A percentile compares a stretch with the other conserved stretches of the same genome.
Conservation (phyloP, 2,329 filamentous ascomycete species). For the Bisporella sp. region DNA sequence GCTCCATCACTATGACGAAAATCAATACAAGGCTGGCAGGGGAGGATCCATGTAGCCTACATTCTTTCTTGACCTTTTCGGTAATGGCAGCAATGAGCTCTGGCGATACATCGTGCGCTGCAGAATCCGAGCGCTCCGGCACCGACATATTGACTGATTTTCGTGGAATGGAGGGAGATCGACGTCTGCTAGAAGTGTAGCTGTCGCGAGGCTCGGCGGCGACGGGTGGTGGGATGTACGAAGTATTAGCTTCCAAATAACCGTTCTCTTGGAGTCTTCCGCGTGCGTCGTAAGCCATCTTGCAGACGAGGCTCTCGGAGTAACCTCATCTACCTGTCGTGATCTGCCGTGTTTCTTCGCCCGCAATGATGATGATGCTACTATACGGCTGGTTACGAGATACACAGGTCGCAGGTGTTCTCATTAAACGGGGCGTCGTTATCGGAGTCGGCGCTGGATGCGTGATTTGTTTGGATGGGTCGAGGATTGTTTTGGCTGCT, state of each 20-base stretch:
- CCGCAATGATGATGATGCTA: neutral
- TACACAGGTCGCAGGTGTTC: too few relatives aligned
- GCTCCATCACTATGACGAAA: conserved; percentile 25
- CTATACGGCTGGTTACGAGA: too few relatives aligned
- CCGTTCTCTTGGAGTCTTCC: conserved; percentile 14
- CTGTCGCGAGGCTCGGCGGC: conserved; percentile 18
- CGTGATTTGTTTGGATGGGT: too few relatives aligned
- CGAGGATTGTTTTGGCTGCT: too few relatives aligned
- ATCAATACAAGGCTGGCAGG: conserved; percentile 12
- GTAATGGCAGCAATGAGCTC: conserved; percentile 56
- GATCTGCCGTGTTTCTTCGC: neutral
- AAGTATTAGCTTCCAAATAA: neutral
- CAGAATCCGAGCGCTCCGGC: neutral
- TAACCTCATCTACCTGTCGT: conserved; percentile 13
- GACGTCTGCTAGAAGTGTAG: conserved; percentile 5
- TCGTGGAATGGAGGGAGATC: conserved; percentile 11
- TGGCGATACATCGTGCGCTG: conserved; percentile 40
- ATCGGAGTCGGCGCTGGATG: too few relatives aligned
- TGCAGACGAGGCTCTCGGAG: conserved; percentile 17
- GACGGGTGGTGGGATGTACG: conserved; percentile 6
- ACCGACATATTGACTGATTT: conserved; percentile 1
- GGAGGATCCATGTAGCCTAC: conserved; percentile 32
- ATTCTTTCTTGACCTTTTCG: conserved; percentile 48
- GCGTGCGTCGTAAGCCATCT: conserved; percentile 21
- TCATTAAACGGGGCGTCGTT: too few relatives aligned